These are phyloP conservation scores for Pythium grandisporangium DNA, from an alignment of 352 stramenopile species.

Conservation along the genomic window DNA sequence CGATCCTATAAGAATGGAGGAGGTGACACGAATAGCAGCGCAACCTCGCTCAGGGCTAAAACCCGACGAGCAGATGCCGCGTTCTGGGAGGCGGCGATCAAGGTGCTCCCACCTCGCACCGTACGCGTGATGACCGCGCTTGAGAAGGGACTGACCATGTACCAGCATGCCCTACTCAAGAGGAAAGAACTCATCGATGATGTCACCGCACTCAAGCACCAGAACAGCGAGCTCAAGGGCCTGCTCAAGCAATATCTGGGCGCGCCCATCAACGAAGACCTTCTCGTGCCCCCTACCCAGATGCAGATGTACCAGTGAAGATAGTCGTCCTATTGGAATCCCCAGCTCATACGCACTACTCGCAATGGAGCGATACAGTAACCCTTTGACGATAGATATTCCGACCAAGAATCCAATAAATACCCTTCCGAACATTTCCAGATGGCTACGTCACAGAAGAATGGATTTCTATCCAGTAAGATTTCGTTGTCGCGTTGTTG, in stretches of 20 bases:
- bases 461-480: no score
- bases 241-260: slow-evolving; percentile 87
- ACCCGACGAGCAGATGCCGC: slow-evolving; percentile 43
- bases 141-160: slow-evolving; percentile 76
- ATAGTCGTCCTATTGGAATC: no score
- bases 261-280: slow-evolving; percentile 71
- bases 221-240: slow-evolving; percentile 87
- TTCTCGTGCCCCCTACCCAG: slow-evolving; percentile 79
- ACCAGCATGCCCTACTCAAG: slow-evolving; percentile 72
- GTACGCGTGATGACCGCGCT: slow-evolving; percentile 74
- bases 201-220: slow-evolving; percentile 58
- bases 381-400: no score
- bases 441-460: no score
- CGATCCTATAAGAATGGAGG: no score
- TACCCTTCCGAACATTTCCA: no score
- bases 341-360: no score
- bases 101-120: slow-evolving; percentile 61
- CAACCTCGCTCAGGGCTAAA: slow-evolving; percentile 24
- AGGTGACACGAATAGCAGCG: slow-evolving; percentile 10
- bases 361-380: no score
- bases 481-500: no score
- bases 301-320: slow-evolving; percentile 71
- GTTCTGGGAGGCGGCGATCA: slow-evolving; percentile 72
- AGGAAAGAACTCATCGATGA: slow-evolving; percentile 78
- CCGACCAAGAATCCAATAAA: no score